These are phyloP conservation scores for Pleurotus salmoneostramineus DNA, from an alignment of 768 basidiomycete species.

Conservation along the genomic window DNA sequence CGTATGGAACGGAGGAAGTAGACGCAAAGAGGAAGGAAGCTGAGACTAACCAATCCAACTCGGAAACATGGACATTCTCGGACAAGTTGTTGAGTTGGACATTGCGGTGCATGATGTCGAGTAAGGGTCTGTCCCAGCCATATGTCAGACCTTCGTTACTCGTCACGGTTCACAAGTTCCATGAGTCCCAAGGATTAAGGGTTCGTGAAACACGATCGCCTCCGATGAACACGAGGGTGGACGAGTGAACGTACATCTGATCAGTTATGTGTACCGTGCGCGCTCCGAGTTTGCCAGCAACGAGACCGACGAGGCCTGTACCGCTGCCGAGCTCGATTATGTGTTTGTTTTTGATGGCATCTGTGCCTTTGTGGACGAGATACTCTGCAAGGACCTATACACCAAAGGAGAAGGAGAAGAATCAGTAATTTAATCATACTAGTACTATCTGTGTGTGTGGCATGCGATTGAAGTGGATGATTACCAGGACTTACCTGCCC, in stretches of 20 bases:
- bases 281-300: slow-evolving; percentile 64
- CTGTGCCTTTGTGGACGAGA: slow-evolving; percentile 51
- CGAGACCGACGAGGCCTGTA: slow-evolving; percentile 90
- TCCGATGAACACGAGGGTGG: slow-evolving; percentile 9
- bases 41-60: slow-evolving; percentile 71
- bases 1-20: background rate
- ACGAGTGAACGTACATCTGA: slow-evolving; percentile 65
- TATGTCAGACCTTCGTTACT: background rate
- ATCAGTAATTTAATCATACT: too few species aligned
- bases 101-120: slow-evolving; percentile 78
- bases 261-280: slow-evolving; percentile 78
- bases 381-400: slow-evolving; percentile 75
- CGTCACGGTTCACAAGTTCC: too few species aligned
- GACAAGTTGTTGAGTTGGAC: slow-evolving; percentile 60
- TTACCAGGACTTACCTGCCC: slow-evolving; percentile 57
- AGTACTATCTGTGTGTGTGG: too few species aligned
- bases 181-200: too few species aligned
- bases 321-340: slow-evolving; percentile 88
- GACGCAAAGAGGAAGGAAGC: slow-evolving; percentile 17
- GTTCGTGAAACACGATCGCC: slow-evolving; percentile 5
- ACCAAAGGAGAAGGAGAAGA: slow-evolving; percentile 2
- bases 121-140: slow-evolving; percentile 51
- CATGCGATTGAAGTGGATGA: too few species aligned
- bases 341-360: slow-evolving; percentile 47
- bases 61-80: slow-evolving; percentile 50